phyloP scores from a whole-genome alignment of 805 yeast genomes.

The Maudiozyma barnettii region DNA sequence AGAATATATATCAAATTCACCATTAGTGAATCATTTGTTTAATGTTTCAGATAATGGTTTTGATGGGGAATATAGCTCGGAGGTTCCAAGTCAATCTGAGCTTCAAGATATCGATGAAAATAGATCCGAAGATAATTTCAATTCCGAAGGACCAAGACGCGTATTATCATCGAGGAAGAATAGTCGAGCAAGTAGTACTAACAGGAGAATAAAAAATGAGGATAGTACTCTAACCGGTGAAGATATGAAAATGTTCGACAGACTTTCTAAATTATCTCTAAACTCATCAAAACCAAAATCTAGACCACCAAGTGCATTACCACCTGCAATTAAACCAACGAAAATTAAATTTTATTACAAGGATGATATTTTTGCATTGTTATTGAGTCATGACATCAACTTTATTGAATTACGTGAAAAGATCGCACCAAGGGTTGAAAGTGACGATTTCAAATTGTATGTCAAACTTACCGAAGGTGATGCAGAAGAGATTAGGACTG shows the following conservation, averaged over 20 bases:
- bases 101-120: not conserved
- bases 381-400: conserved; percentile 41
- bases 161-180: not conserved
- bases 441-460: conserved; percentile 28
- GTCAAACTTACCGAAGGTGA: conserved; percentile 27
- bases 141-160: not conserved
- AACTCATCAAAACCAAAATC: conserved; percentile 14
- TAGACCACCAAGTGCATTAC: conserved; percentile 23
- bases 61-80: conserved; percentile 19
- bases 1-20: conserved; percentile 58
- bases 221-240: conserved; percentile 24
- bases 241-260: conserved; percentile 23
- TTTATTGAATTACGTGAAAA: conserved; percentile 42
- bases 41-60: conserved; percentile 35
- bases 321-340: conserved; percentile 22
- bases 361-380: conserved; percentile 71
- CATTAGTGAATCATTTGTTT: conserved; percentile 62
- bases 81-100: conserved; percentile 2
- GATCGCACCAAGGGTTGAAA: conserved; percentile 42
- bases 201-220: not conserved
- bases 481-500: conserved; percentile 28
- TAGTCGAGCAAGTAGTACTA: conserved; percentile 2
- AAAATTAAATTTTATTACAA: conserved; percentile 70
- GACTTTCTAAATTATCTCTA: conserved; percentile 21
- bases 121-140: not conserved